Evolutionary conservation across 805 yeast species (phyloP), one percentile per base, ranked within the genome.

Genomic region (Debaryomyces maramus): DNA sequence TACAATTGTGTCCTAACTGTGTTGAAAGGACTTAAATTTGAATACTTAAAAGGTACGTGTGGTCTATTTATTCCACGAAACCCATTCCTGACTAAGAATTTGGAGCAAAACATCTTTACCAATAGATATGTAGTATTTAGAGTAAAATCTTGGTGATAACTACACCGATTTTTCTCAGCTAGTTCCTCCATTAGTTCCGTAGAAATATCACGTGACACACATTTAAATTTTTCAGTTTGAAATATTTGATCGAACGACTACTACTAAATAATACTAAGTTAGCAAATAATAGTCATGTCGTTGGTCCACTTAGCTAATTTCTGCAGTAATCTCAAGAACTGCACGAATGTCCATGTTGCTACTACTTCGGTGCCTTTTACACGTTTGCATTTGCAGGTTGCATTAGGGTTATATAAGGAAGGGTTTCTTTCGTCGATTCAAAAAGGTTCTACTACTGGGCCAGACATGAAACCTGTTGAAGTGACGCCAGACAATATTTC

Each of bases 311-410:
- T 93, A 46, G 93, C 91, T 10, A 78, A 88, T 67, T 73, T 85
- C 31, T 87, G 96, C 58, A 81, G 95, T 16, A 98, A 91, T 58
- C 60, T 93, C 46, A 95, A 88, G 62, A 93, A 93, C 65, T 88
- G 91, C 52, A 75, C 87, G 11, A 77, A 84, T 60, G 91, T 87
- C 35, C 79, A 80, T 55, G 67, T 81, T 32, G 75, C 91, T 8
- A 61, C 83, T 43, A 88, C 97, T 0, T 77, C 88, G 14, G 76
- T 93, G 14, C 97, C 96, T 18, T 85, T 83, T 69, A 78, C 90
- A 10, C 81, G 84, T 52, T 70, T 88, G 51, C 95, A 91, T 61
- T 72, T 93, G 40, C 88, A 85, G 54, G 76, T 93, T 35, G 88
- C 95, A 10, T 69, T 86, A 38, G 91, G 89, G 24, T 76, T 93